Evolutionary conservation across 192 early-diverging fungal species (phyloP).

Genomic region (Backusella tarrabulga): DNA sequence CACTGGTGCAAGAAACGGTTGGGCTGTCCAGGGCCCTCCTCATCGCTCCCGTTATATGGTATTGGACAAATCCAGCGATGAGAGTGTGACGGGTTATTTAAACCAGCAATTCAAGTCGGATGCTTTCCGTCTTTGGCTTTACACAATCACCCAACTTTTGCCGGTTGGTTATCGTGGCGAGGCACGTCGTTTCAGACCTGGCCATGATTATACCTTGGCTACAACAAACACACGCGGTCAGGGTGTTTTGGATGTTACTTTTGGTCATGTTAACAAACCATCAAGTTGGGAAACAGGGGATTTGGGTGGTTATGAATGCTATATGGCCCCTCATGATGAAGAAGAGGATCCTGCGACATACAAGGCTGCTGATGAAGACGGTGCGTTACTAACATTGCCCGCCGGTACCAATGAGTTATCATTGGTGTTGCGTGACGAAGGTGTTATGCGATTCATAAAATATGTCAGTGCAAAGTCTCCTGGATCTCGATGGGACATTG

Average conservation of each 20-base stretch:
- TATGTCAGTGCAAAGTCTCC: conserved; percentile 77
- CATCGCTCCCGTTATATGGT: conserved; percentile 63
- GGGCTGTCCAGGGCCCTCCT: conserved; percentile 63
- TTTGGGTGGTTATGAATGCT: conserved; percentile 77
- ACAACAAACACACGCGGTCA: conserved; percentile 48
- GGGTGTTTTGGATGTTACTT: conserved; percentile 63
- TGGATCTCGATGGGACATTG: conserved; percentile 78
- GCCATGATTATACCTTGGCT: conserved; percentile 80
- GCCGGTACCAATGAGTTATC: conserved; percentile 65
- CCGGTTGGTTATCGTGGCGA: conserved; percentile 44
- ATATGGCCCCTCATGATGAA: conserved; percentile 65
- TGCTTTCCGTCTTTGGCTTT: conserved; percentile 63
- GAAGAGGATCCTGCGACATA: conserved; percentile 75
- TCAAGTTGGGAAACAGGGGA: conserved; percentile 59
- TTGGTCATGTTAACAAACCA: conserved; percentile 50
- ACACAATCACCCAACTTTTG: conserved; percentile 51
- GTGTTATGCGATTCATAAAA: conserved; percentile 78
- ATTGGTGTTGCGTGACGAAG: conserved; percentile 70
- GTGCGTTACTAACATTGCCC: conserved; percentile 66
- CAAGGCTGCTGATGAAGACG: conserved; percentile 57
- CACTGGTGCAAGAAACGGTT: conserved; percentile 51
- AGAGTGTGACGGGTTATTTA: conserved; percentile 35
- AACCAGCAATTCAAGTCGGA: conserved; percentile 35
- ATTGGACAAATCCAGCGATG: conserved; percentile 32
- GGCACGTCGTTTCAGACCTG: conserved; percentile 74